Evolutionary conservation across 768 basidiomycete genomes (phyloP).

Genomic region (Hypsizygus marmoreus): DNA sequence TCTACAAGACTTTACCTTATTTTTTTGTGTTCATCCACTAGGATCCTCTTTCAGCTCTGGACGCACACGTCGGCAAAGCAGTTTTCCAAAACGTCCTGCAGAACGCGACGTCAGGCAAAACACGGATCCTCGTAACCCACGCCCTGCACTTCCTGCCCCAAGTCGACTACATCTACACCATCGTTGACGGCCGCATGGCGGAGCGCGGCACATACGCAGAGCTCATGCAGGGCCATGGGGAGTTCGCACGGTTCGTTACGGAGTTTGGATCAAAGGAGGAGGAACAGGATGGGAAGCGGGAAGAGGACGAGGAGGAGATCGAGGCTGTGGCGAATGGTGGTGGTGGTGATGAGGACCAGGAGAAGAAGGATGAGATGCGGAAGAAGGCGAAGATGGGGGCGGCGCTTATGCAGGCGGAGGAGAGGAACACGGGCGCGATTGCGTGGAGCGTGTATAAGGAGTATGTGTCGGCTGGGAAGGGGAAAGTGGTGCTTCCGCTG

Average conservation of each 20-base stretch:
- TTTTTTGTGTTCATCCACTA: conserved; percentile 19
- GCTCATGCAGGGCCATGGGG: conserved; percentile 62
- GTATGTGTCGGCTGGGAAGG: conserved; percentile 74
- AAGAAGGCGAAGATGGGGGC: conserved; percentile 45
- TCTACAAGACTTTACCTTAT: neutral
- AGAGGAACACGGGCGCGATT: conserved; percentile 78
- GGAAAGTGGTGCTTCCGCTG: conserved; percentile 62
- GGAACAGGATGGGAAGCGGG: conserved; percentile 46
- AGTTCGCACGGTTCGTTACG: conserved; percentile 73
- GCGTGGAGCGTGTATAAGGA: conserved; percentile 51
- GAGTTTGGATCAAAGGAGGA: conserved; percentile 79
- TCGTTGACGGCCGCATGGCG: conserved; percentile 74
- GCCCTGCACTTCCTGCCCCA: conserved; percentile 87
- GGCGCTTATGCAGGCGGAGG: conserved; percentile 80
- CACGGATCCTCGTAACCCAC: conserved; percentile 88
- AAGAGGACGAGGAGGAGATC: conserved; percentile 43
- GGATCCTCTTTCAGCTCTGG: conserved; percentile 89
- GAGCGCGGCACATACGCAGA: conserved; percentile 81
- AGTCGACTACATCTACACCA: conserved; percentile 82
- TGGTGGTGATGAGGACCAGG: conserved; percentile 31
- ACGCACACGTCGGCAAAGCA: conserved; percentile 88
- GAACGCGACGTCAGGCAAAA: conserved; percentile 64
- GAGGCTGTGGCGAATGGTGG: conserved; percentile 31
- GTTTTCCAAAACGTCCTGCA: conserved; percentile 85
- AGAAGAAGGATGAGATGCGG: conserved; percentile 31